Conservation (phyloP, 768 basidiomycete genomes). For the Cystofilobasidium capitatum region DNA sequence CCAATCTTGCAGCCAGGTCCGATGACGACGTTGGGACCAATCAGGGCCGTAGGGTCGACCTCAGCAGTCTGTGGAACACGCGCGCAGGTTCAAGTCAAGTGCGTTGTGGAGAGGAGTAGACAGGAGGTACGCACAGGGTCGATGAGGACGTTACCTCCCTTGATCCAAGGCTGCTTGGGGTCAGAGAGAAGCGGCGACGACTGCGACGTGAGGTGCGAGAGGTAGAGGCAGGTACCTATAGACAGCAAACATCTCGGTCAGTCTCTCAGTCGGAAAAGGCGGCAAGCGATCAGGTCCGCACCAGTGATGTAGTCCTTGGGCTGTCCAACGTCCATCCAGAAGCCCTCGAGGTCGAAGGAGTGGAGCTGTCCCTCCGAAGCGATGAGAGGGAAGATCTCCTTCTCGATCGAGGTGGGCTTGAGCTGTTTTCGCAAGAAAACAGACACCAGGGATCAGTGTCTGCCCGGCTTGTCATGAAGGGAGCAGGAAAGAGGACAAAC, state of each 20-base stretch:
- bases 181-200: conserved; percentile 40
- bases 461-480: background rate
- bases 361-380: conserved; percentile 44
- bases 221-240: conserved; percentile 44
- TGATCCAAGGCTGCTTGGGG: conserved; percentile 42
- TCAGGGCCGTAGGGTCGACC: conserved; percentile 31
- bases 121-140: conserved; percentile 38
- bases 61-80: conserved; percentile 26
- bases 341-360: conserved; percentile 45
- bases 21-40: conserved; percentile 46
- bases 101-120: background rate
- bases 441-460: background rate
- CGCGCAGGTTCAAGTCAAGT: background rate
- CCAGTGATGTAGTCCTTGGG: conserved; percentile 42
- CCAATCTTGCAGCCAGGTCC: conserved; percentile 44
- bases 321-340: conserved; percentile 48
- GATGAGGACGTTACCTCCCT: conserved; percentile 44
- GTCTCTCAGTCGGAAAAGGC: background rate
- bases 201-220: conserved; percentile 42
- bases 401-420: conserved; percentile 46
- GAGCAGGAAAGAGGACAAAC: conserved; percentile 30
- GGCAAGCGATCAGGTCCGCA: conserved; percentile 11
- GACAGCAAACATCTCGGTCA: conserved; percentile 9
- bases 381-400: conserved; percentile 45
- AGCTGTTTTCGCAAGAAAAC: conserved; percentile 32